These are phyloP conservation scores for Lachnellula subtilissima DNA, from an alignment of 2,329 filamentous ascomycete species.

Conservation along the genomic window DNA sequence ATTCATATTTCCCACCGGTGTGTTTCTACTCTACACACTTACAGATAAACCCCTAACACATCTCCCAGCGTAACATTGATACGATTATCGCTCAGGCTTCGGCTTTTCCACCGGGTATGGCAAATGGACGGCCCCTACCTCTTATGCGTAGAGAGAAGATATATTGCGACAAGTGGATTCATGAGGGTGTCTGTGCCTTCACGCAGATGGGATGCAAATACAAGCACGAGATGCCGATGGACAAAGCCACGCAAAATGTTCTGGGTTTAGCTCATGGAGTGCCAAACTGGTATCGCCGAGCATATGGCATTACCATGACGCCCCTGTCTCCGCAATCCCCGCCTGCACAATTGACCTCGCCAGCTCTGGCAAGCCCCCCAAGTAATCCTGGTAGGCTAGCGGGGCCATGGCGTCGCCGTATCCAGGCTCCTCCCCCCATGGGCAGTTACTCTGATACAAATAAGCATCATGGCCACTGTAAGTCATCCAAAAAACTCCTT, in stretches of 20 bases:
- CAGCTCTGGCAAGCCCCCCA: background rate
- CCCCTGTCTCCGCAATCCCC: background rate
- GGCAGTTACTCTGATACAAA: background rate
- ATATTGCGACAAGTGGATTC: slow-evolving; percentile 88
- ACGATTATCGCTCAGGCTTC: slow-evolving; percentile 14
- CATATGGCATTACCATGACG: slow-evolving; percentile 5
- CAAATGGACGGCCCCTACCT: background rate
- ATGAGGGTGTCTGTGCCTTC: slow-evolving; percentile 79
- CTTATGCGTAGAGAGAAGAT: slow-evolving; percentile 48
- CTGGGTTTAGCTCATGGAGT: slow-evolving; percentile 67
- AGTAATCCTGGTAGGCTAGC: background rate
- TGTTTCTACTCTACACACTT: background rate
- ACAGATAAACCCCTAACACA: background rate
- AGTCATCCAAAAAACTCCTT: background rate
- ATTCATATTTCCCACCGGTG: background rate
- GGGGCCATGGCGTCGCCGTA: slow-evolving; percentile 11
- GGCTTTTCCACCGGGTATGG: background rate
- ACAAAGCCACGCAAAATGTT: slow-evolving; percentile 61
- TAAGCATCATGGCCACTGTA: background rate
- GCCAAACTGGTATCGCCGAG: slow-evolving; percentile 47
- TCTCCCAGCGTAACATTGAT: slow-evolving; percentile 12
- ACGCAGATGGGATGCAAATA: slow-evolving; percentile 81
- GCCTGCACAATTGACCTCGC: background rate
- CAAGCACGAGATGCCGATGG: slow-evolving; percentile 83
- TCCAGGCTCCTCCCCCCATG: background rate